Conservation (phyloP, 176 grass and related monocot species). For the Oryza glaberrima region DNA sequence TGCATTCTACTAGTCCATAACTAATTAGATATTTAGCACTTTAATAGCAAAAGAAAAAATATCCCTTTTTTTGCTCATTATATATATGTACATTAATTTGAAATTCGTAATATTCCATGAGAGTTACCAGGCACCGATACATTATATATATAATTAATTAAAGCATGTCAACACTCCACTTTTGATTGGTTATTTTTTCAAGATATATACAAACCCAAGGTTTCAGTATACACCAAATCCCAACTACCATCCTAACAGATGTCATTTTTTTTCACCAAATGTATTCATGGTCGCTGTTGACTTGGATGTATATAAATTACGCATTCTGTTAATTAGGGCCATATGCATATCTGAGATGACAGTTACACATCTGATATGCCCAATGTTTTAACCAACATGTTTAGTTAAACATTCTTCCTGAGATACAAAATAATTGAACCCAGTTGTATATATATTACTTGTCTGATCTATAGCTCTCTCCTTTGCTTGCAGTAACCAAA, state of each 20-base stretch:
- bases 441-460: constrained; percentile 8
- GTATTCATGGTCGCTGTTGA: background rate
- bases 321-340: constrained; percentile 9
- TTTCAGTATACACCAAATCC: constrained; percentile 8
- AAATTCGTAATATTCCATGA: background rate
- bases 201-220: constrained; percentile 5
- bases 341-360: background rate
- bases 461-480: constrained; percentile 30
- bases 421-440: background rate
- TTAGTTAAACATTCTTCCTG: constrained; percentile 34
- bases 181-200: constrained; percentile 21
- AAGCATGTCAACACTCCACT: background rate
- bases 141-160: background rate
- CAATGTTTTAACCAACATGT: constrained; percentile 36
- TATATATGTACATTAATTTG: background rate
- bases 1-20: background rate
- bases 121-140: no score
- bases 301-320: background rate
- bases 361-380: constrained; percentile 15
- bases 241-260: constrained; percentile 7
- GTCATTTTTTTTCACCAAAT: constrained; percentile 16
- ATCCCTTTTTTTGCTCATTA: background rate
- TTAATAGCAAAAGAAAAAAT: background rate
- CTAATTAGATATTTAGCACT: background rate
- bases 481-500: constrained; percentile 47